Base-by-base conservation (phyloP, 345 rosid genomes). In the Jatropha curcas region DNA sequence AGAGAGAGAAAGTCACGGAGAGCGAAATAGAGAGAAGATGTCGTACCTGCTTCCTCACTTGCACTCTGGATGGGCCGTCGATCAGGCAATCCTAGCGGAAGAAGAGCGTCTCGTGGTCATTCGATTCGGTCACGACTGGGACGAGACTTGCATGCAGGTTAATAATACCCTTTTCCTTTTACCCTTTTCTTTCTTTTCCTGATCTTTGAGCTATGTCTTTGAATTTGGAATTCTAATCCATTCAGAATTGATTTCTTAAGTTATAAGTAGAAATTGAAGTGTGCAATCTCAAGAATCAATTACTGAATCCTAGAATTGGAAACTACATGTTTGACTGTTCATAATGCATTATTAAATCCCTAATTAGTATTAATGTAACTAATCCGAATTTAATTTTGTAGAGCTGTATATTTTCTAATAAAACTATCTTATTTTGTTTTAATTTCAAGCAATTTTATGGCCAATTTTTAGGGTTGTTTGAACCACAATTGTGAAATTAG, bases 141-240 rank as follows among this genome's bases (percentile, higher is more conserved):
- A 93, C 74, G 98, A 93, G 59, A 93, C 95, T 55, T 91, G 98
- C 71, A 93, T 91, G 98, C 95, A 93, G 98, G 98, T 93, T 17
- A 25, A 20, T n/a, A n/a, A n/a, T n/a, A 41, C 20, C 19, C 28
- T 16, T n/a, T n/a, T n/a, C n/a, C 55, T 70, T 39, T 25, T 20
- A 62, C 68, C 53, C 22, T 19, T 33, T 30, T 58, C 13, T 28
- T n/a, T n/a, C n/a, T n/a, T n/a, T n/a, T n/a, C 43, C 12, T 39
- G 10, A 39, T 39, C 43, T 39, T 39, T 39, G 7, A 39, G 43
- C 43, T 39, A 39, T 39, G 43, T 8, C 43, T 39, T 35, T 35
- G 39, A 35, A 35, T 5, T 35, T 35, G 0, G 7, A 35, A 35
- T 35, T 35, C 39, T 35, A 35, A 35, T 35, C 7, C 7, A 3